Percentiles rank a stretch among this genome's conserved stretches.
Evolutionary conservation across 2,329 filamentous ascomycete species (phyloP).

Genomic region (Epichloe uncinata): DNA sequence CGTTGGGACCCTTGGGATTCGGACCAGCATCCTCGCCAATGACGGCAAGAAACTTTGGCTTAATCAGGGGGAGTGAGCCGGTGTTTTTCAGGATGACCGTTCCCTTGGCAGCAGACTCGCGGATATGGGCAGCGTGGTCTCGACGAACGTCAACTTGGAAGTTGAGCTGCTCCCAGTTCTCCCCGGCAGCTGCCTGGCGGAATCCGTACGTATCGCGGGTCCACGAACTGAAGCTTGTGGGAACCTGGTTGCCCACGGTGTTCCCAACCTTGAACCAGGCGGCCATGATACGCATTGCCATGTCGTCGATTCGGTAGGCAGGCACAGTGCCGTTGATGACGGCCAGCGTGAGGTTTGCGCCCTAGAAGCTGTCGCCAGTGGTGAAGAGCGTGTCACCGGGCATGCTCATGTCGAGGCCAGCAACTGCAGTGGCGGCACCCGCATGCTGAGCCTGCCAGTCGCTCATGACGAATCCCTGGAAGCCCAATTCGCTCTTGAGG

Average conservation of each 20-base stretch:
- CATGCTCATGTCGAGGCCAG: constrained; percentile 81
- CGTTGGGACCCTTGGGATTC: constrained; percentile 64
- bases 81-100: constrained; percentile 83
- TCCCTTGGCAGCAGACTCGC: constrained; percentile 64
- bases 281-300: constrained; percentile 73
- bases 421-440: constrained; percentile 48
- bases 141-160: constrained; percentile 71
- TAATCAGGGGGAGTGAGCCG: constrained; percentile 61
- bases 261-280: constrained; percentile 54
- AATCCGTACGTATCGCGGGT: constrained; percentile 61
- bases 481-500: constrained; percentile 67
- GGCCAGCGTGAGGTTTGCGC: constrained; percentile 73
- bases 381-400: constrained; percentile 71
- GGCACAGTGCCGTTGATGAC: constrained; percentile 84
- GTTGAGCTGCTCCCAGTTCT: constrained; percentile 58
- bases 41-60: constrained; percentile 61
- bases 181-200: constrained; percentile 46
- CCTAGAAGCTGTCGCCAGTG: constrained; percentile 63
- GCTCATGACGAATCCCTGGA: constrained; percentile 69
- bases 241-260: constrained; percentile 30
- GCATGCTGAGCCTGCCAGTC: constrained; percentile 70
- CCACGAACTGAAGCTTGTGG: constrained; percentile 84
- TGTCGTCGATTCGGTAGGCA: constrained; percentile 79
- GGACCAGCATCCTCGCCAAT: constrained; percentile 75
- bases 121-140: constrained; percentile 60